Conservation (phyloP, 2,329 filamentous ascomycete species). For the Helotiales sp. region DNA sequence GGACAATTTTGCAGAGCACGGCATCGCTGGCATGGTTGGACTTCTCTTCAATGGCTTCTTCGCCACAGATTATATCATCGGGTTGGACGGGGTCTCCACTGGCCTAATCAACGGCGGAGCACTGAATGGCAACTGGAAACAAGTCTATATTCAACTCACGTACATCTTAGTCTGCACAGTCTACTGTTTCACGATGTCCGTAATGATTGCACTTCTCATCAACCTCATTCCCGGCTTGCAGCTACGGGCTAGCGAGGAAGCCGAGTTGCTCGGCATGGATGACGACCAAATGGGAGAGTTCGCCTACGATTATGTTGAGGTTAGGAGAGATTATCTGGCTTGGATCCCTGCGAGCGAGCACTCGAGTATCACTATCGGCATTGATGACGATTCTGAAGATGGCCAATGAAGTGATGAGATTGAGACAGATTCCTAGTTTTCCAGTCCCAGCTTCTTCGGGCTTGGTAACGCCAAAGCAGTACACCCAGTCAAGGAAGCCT, state of each 20-base stretch:
- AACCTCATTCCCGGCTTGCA: slow-evolving; percentile 79
- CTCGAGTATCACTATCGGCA: slow-evolving; percentile 49
- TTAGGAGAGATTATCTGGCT: slow-evolving; percentile 83
- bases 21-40: slow-evolving; percentile 69
- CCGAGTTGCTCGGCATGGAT: slow-evolving; percentile 85
- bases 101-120: slow-evolving; percentile 67
- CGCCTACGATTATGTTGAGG: slow-evolving; percentile 89
- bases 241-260: slow-evolving; percentile 79
- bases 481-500: background rate
- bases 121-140: slow-evolving; percentile 73
- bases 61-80: slow-evolving; percentile 70
- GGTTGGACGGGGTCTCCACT: slow-evolving; percentile 76
- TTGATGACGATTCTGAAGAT: slow-evolving; percentile 4
- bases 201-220: slow-evolving; percentile 74
- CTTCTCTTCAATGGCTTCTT: slow-evolving; percentile 76
- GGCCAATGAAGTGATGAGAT: background rate
- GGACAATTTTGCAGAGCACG: slow-evolving; percentile 74
- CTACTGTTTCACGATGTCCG: slow-evolving; percentile 76
- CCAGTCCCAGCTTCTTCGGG: background rate
- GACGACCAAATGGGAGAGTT: slow-evolving; percentile 90
- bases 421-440: background rate
- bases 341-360: slow-evolving; percentile 73
- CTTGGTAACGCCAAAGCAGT: background rate
- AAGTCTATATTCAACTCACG: slow-evolving; percentile 79
- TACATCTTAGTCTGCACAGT: slow-evolving; percentile 69